Conservation (phyloP, 805 yeast species). For the Vanderwaltozyma tropicalis region DNA sequence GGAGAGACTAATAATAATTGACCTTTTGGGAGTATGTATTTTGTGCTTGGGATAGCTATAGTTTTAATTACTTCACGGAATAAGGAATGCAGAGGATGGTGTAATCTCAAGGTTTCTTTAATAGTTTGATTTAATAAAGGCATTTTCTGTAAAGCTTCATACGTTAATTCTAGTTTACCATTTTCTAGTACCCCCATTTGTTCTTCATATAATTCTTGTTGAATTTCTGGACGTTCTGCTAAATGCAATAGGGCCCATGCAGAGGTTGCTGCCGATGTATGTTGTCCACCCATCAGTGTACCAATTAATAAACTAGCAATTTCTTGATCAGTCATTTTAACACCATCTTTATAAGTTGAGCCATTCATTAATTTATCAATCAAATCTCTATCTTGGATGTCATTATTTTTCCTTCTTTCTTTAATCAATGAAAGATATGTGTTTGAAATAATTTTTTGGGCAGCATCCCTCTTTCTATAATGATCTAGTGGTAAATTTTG, state of each 20-base stretch:
- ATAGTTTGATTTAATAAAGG: slow-evolving; percentile 72
- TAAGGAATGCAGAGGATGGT: slow-evolving; percentile 92
- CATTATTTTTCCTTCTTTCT: slow-evolving; percentile 65
- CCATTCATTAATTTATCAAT: slow-evolving; percentile 76
- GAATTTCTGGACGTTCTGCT: slow-evolving; percentile 78
- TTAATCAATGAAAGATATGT: slow-evolving; percentile 74
- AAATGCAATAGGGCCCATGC: slow-evolving; percentile 90
- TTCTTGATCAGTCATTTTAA: slow-evolving; percentile 87
- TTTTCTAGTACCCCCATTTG: slow-evolving; percentile 52
- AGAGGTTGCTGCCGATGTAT: slow-evolving; percentile 91
- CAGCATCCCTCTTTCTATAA: slow-evolving; percentile 75
- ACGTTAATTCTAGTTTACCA: slow-evolving; percentile 51
- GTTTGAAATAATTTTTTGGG: slow-evolving; percentile 68
- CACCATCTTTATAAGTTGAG: slow-evolving; percentile 88
- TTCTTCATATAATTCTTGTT: slow-evolving; percentile 71
- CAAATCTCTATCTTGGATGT: slow-evolving; percentile 76
- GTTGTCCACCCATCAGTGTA: slow-evolving; percentile 98
- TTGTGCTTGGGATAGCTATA: slow-evolving; percentile 68
- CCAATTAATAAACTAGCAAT: slow-evolving; percentile 91
- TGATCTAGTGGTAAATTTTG: slow-evolving; percentile 85
- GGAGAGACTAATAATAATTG: slow-evolving; percentile 89
- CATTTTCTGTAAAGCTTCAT: slow-evolving; percentile 75
- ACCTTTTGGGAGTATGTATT: slow-evolving; percentile 76
- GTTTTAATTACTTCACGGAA: slow-evolving; percentile 82
- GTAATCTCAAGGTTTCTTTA: slow-evolving; percentile 90